Conservation (phyloP, 2,329 filamentous ascomycete species). For the Colletotrichum paranaense region DNA sequence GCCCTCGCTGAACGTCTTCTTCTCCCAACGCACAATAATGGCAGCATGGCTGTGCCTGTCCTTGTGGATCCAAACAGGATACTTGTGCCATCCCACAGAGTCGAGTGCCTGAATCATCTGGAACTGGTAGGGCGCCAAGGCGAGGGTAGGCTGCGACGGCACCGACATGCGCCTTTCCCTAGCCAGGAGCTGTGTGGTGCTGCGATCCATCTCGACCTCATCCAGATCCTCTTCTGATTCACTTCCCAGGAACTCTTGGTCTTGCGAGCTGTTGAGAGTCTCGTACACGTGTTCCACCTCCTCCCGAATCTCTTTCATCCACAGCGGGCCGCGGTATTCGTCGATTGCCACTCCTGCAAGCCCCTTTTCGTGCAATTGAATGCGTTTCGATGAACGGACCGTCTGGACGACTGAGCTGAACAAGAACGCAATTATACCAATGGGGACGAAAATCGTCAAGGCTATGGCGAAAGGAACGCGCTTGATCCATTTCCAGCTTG, state of each 20-base stretch:
- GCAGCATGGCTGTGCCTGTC: conserved; percentile 87
- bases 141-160: conserved; percentile 75
- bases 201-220: conserved; percentile 45
- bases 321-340: conserved; percentile 76
- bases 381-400: conserved; percentile 78
- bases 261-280: conserved; percentile 74
- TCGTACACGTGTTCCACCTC: conserved; percentile 84
- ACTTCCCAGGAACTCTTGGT: conserved; percentile 76
- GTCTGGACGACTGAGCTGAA: conserved; percentile 83
- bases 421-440: conserved; percentile 78
- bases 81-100: conserved; percentile 71
- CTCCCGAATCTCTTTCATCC: conserved; percentile 79
- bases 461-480: conserved; percentile 73
- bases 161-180: conserved; percentile 54
- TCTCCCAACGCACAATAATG: conserved; percentile 83
- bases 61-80: conserved; percentile 80
- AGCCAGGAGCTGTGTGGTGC: conserved; percentile 54
- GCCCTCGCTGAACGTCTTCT: conserved; percentile 78
- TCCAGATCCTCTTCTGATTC: conserved; percentile 61
- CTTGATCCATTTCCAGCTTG: conserved; percentile 52
- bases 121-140: conserved; percentile 84
- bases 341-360: conserved; percentile 74
- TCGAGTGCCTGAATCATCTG: conserved; percentile 85
- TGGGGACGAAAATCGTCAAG: conserved; percentile 77
- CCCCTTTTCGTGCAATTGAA: conserved; percentile 79